Conservation (phyloP, 2,329 filamentous ascomycete genomes). For the Magnaporthales sp. region DNA sequence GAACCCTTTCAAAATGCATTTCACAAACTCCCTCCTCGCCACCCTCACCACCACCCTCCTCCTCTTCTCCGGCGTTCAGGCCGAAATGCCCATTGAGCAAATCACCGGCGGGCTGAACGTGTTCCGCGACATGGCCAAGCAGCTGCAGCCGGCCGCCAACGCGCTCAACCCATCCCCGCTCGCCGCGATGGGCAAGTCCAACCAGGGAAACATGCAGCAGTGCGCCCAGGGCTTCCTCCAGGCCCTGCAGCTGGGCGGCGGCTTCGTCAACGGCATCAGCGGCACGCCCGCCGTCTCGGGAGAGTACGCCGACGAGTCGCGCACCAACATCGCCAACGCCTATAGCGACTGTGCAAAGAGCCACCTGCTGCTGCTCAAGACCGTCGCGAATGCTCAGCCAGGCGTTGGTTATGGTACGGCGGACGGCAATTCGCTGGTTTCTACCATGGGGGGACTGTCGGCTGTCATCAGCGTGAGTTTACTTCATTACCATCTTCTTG, state of each 20-base stretch:
- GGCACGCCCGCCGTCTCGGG: background rate
- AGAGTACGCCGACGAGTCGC: background rate
- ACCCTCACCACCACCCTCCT: background rate
- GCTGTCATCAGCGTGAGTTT: background rate
- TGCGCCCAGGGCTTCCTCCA: background rate
- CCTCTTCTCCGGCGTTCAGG: background rate
- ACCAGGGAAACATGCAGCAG: background rate
- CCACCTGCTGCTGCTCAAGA: background rate
- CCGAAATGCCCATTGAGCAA: background rate
- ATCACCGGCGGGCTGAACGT: background rate
- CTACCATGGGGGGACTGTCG: background rate
- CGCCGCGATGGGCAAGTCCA: background rate
- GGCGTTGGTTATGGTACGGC: background rate
- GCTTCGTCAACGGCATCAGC: background rate
- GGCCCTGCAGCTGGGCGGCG: background rate
- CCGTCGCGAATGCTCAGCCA: background rate
- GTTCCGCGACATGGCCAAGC: background rate
- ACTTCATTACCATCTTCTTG: too few species aligned
- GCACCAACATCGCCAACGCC: background rate
- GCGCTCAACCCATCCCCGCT: background rate
- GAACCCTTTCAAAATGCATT: background rate
- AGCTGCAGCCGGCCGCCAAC: background rate
- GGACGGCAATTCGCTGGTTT: background rate
- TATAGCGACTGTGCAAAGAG: background rate
- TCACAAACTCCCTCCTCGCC: background rate